Base-by-base conservation (phyloP, 208 protist species). In the Trypanosoma avium region DNA sequence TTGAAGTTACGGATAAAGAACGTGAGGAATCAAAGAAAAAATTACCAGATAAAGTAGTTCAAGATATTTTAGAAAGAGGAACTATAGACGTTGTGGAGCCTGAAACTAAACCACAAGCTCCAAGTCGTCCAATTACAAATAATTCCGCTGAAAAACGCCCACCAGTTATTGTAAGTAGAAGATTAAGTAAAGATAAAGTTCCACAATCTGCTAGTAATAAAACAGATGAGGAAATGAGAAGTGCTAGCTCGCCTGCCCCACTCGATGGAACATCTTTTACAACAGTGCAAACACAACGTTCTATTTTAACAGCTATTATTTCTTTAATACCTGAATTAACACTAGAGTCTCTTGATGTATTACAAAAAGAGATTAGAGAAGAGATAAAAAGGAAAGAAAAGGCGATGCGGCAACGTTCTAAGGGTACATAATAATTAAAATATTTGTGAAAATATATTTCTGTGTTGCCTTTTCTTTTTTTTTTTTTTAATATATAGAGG, bases 311-410 rank as follows among this genome's bases (percentile, higher is more conserved):
- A 3, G 75, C 88, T 2, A 92, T 97, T 30, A 68, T 93, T 24
- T 79, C 88, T 24, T 70, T 97, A 35, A 68, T 96, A 33, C 69
- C 88, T 0, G 90, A 95, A 80, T 79, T 97, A 22, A 88, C 82
- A 43, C 58, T 89, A 46, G 81, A 89, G 48, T 88, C 86, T 19
- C 61, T 97, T 46, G 81, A 92, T 60, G 30, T 90, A 58, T 76
- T 97, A 46, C 70, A 90, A 55, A 65, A 73, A 21, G 93, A 97
- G 54, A 68, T 96, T 32, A 47, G 66, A 42, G 76, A 82, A 46
- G 85, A 82, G 21, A 47, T 91, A 19, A 61, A 76, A 47, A 72
- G 73, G 65, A 64, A 66, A 22, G 63, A 76, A 52, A 49, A 29
- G 21, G 30, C 19, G 3, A 36, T 46, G 9, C 46, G 27, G 1